A percentile compares a stretch with the other conserved stretches of the same genome.
Evolutionary conservation across 495 filamentous ascomycete genomes (phyloP).

Genomic region (Hypoxylon trugodes): DNA sequence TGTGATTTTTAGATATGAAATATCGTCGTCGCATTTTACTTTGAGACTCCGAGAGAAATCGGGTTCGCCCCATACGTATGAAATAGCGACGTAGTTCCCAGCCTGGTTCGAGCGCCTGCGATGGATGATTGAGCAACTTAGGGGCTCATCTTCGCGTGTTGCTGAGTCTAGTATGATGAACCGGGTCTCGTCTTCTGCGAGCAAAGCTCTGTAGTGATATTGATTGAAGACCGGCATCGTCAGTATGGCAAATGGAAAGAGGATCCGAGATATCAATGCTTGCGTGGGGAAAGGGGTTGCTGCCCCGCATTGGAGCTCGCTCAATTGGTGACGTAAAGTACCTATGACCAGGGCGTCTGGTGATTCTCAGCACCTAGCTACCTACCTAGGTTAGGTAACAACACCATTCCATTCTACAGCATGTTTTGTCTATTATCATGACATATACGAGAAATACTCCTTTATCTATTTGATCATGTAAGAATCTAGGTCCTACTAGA

Average conservation of each 20-base stretch:
- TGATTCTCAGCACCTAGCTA: too few relatives aligned
- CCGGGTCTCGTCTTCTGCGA: background rate
- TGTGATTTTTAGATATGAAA: constrained; percentile 8
- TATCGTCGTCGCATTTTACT: background rate
- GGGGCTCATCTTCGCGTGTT: background rate
- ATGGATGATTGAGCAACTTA: background rate
- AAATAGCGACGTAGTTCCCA: background rate
- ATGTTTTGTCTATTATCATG: too few relatives aligned
- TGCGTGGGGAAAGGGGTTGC: too few relatives aligned
- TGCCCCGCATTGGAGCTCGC: too few relatives aligned
- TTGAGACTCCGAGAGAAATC: constrained; percentile 3
- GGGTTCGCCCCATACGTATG: constrained; percentile 3
- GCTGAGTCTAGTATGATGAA: background rate
- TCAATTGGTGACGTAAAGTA: too few relatives aligned
- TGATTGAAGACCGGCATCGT: constrained; percentile 1
- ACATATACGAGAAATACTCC: too few relatives aligned
- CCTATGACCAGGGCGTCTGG: too few relatives aligned
- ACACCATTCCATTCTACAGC: too few relatives aligned
- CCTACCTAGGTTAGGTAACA: too few relatives aligned
- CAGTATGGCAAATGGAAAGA: background rate
- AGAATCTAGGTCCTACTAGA: too few relatives aligned
- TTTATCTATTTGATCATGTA: too few relatives aligned
- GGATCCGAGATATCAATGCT: too few relatives aligned
- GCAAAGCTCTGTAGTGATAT: background rate
- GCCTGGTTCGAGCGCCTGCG: background rate